Evolutionary conservation across 2,329 filamentous ascomycete genomes (phyloP), one percentile per base, ranked within the genome.

Genomic region (Phialemoniopsis sp.): DNA sequence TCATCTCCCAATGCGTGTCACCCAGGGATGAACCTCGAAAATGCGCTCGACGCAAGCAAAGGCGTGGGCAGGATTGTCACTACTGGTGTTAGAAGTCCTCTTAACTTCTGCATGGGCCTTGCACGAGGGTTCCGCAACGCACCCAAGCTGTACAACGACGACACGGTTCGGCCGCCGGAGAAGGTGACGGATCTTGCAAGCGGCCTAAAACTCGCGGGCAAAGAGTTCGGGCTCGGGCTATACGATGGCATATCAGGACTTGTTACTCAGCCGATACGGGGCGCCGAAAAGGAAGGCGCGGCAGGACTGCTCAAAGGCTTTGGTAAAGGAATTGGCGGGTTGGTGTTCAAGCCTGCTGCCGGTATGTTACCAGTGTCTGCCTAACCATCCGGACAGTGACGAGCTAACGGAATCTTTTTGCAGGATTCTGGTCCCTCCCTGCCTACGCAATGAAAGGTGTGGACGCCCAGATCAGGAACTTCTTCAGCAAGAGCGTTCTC

Each of bases 51-150:
- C 34, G 80, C 85, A 8, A 76, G 79, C 2, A 83, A 79, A 48
- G 80, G 83, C 2, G 74, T 89, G 29, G 75, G 78, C 16, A 78
- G 81, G n/a, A 83, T 93, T 35, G 78, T 90, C 5, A 75, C 76
- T 10, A 82, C 85, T n/a, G 79, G 86, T 5, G 70, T 91, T 43
- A 87, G 86, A 50, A 83, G 84, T 2, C 90, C 89, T 0, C 84
- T 93, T 73, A 88, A 95, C 57, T 85, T 95, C 46, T 87, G 87
- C 31, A 64, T 95, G 32, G 86, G 86, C 1, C 64, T 95, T 29
- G 85, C 89, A 1, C 86, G 85, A 58, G 90, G 90, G 0, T 94
- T 95, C 57, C 85, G 91, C 55, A 95, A 95, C 51, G 84, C 87
- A 6, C 89, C 90, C 0, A 83, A 79, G 49, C 67, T 95, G 1